A percentile compares a stretch with the other conserved stretches of the same genome.
Evolutionary conservation across 2,329 filamentous ascomycete genomes (phyloP).

Genomic region (Trichoderma sp.): DNA sequence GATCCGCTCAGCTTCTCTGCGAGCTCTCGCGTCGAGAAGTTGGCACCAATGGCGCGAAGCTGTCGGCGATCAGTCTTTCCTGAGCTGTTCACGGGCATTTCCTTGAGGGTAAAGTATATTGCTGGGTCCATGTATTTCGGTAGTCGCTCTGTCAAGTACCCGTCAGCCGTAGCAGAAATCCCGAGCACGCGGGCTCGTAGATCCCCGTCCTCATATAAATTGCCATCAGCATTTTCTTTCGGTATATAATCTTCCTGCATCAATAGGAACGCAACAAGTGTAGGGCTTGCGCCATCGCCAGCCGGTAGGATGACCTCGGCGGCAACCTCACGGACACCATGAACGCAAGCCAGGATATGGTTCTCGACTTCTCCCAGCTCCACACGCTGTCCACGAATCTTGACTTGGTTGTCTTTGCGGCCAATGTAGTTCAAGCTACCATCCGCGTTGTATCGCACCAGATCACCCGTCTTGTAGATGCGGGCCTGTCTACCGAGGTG

Average conservation of each 20-base stretch:
- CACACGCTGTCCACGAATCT: conserved; percentile 55
- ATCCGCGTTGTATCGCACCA: conserved; percentile 36
- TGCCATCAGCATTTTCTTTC: too few species aligned
- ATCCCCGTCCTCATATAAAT: too few species aligned
- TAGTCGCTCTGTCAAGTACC: background rate
- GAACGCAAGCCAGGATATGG: background rate
- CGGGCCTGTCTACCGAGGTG: background rate
- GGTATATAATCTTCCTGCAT: background rate
- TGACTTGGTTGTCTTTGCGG: conserved; percentile 42
- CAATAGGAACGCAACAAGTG: background rate
- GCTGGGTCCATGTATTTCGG: too few species aligned
- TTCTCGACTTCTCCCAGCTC: conserved; percentile 40
- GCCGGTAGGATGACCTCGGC: background rate
- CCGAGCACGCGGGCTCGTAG: background rate
- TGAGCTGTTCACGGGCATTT: too few species aligned
- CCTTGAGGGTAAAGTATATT: too few species aligned
- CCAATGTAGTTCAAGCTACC: conserved; percentile 28
- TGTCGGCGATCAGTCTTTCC: too few species aligned
- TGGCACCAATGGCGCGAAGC: too few species aligned
- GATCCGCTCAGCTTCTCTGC: too few species aligned
- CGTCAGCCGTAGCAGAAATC: background rate
- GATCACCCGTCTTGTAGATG: conserved; percentile 30
- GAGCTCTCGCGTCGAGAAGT: too few species aligned
- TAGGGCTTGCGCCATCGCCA: background rate
- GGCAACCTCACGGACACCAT: background rate